phyloP scores from a whole-genome alignment of 768 basidiomycete species.

The Royoungia palumana region DNA sequence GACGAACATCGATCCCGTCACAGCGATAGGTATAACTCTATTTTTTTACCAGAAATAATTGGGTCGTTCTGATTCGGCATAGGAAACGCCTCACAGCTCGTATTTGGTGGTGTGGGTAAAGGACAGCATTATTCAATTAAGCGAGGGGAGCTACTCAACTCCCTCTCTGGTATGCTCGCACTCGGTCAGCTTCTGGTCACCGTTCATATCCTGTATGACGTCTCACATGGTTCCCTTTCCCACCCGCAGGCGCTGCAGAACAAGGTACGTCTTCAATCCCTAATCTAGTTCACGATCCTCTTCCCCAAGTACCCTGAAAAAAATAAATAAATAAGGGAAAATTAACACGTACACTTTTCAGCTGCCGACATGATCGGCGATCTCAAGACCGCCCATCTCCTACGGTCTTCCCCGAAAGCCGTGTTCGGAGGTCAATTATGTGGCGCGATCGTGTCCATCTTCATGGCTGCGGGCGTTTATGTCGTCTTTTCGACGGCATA shows the following conservation, averaged over 20 bases:
- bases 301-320: not conserved
- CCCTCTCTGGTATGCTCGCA: conserved; percentile 27
- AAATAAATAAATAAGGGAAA: too few species aligned
- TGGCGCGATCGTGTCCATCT: conserved; percentile 57
- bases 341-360: conserved; percentile 1
- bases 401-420: conserved; percentile 59
- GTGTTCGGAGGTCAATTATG: conserved; percentile 60
- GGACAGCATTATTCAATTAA: conserved; percentile 31
- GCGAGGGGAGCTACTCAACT: conserved; percentile 17
- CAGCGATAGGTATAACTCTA: conserved; percentile 41
- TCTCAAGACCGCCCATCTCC: conserved; percentile 66
- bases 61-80: not conserved
- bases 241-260: conserved; percentile 18
- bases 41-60: not conserved
- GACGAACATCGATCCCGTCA: conserved; percentile 62
- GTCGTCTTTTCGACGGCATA: conserved; percentile 60
- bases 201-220: not conserved
- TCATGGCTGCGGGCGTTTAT: conserved; percentile 56
- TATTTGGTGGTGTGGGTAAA: conserved; percentile 61
- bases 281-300: not conserved
- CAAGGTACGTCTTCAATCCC: conserved; percentile 13
- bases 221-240: not conserved
- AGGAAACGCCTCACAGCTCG: conserved; percentile 53
- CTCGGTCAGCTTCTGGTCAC: conserved; percentile 8
- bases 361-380: conserved; percentile 66